Evolutionary conservation across 148 eudicot species (phyloP), one percentile per base, ranked within the genome.

Genomic region (Cornus kousa): DNA sequence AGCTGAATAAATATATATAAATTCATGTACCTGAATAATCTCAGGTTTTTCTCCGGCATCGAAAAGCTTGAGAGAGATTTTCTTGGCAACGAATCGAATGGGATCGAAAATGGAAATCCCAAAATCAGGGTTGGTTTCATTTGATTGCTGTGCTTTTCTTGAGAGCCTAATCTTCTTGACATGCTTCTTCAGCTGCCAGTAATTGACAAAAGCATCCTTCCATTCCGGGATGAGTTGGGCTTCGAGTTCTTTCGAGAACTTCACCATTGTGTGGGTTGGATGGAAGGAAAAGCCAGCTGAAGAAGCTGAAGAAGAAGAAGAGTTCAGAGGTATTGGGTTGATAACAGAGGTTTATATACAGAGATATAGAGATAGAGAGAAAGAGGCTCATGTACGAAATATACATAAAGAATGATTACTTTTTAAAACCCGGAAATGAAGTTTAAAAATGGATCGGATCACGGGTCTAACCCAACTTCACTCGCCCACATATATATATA

Each of bases 141-240:
- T 62, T 9, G 78, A 78, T n/a, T 78, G 90, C 53, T 86, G 77
- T 0, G 93, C 78, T 73, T 85, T 82, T 50, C 83, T 82, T 5
- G 95, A 83, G 64, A 88, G 80, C 78, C 83, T 91, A 7, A 95
- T 88, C 80, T 85, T 91, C 83, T 95, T 95, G 62, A 95, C 88
- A 22, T 91, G 90, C 85, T 95, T 95, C 75, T 95, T 95, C 32
- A 95, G 87, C 57, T 80, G 92, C 97, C 97, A 88, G 80, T 95
- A 95, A 77, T 95, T 91, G 0, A 95, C 94, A 73, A 91, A 95
- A 17, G 87, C 91, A 14, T 91, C 97, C 32, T 89, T 91, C 99
- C 99, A 95, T 74, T 95, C 99, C 0, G 97, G 99, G 35, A 95
- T 95, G 9, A 93, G 90, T 80, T 95, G 97, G 7, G 99, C 99